Evolutionary conservation across 2,329 filamentous ascomycete genomes (phyloP).

Genomic region (Bipolaris zeicola): DNA sequence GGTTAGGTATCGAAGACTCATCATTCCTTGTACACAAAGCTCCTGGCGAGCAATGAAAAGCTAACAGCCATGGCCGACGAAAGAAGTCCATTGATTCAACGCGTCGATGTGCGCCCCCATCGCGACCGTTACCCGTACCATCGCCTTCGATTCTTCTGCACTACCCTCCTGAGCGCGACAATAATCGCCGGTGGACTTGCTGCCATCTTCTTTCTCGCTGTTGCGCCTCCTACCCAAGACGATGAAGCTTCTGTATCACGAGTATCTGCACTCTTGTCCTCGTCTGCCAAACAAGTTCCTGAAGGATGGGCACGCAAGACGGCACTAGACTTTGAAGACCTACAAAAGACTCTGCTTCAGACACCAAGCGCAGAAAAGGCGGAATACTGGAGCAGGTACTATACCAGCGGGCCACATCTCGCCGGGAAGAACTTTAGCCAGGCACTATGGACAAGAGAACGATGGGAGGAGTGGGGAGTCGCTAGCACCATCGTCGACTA

Average conservation of each 20-base stretch:
- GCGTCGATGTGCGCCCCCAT: constrained; percentile 61
- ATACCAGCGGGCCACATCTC: constrained; percentile 58
- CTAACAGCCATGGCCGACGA: constrained; percentile 56
- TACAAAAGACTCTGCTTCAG: constrained; percentile 60
- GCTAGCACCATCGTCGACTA: constrained; percentile 55
- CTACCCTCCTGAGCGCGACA: constrained; percentile 55
- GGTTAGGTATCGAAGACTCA: neutral
- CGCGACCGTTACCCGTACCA: constrained; percentile 60
- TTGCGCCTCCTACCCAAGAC: constrained; percentile 44
- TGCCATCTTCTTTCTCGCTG: constrained; percentile 47
- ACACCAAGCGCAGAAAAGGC: constrained; percentile 61
- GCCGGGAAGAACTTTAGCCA: constrained; percentile 59
- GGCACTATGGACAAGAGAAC: constrained; percentile 57
- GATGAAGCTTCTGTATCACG: constrained; percentile 18
- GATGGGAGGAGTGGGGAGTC: constrained; percentile 57
- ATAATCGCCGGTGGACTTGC: constrained; percentile 48
- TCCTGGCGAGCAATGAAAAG: constrained; percentile 35
- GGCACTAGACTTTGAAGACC: constrained; percentile 59
- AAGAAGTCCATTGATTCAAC: constrained; percentile 70
- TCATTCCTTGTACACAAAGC: constrained; percentile 17
- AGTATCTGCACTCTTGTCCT: constrained; percentile 19
- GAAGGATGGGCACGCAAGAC: constrained; percentile 50
- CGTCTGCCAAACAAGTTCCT: constrained; percentile 35
- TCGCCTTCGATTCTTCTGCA: constrained; percentile 69
- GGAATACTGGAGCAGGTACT: constrained; percentile 57